Conservation (phyloP, 371 early-diverging fungal species). For the Saksenaea vasiformis region DNA sequence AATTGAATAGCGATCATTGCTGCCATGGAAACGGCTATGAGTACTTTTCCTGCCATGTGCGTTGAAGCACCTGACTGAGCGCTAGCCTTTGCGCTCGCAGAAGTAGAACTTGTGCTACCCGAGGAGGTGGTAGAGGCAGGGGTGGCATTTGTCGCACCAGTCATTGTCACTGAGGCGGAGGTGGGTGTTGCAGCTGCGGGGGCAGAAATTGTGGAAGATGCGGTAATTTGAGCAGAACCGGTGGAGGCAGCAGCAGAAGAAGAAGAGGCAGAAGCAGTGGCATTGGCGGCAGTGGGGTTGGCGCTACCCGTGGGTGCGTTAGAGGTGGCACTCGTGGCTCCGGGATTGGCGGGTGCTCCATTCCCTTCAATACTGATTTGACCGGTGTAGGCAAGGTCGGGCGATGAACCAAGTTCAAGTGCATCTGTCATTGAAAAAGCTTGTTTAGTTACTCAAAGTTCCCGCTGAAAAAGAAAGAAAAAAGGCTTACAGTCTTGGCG, state of each 20-base stretch:
- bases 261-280: not conserved
- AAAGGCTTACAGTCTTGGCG: conserved; percentile 35
- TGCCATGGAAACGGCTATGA: not conserved
- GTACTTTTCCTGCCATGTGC: not conserved
- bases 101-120: not conserved
- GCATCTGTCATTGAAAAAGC: conserved; percentile 5
- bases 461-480: not conserved
- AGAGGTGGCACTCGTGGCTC: not conserved
- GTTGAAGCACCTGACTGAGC: not conserved
- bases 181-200: not conserved
- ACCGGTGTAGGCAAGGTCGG: conserved; percentile 10
- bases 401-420: conserved; percentile 8
- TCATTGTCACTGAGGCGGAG: not conserved
- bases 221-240: not conserved
- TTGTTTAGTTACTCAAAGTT: not conserved
- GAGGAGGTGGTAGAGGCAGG: not conserved
- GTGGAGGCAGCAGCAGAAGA: not conserved
- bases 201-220: not conserved
- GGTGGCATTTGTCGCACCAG: not conserved
- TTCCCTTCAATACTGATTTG: conserved; percentile 3
- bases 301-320: not conserved
- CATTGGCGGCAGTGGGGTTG: not conserved
- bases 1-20: not conserved
- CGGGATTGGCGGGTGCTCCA: not conserved
- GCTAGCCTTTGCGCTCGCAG: not conserved